A percentile compares a stretch with the other conserved stretches of the same genome.
phyloP scores from a whole-genome alignment of 2,329 filamentous ascomycete genomes.

The Mariannaea sp. region DNA sequence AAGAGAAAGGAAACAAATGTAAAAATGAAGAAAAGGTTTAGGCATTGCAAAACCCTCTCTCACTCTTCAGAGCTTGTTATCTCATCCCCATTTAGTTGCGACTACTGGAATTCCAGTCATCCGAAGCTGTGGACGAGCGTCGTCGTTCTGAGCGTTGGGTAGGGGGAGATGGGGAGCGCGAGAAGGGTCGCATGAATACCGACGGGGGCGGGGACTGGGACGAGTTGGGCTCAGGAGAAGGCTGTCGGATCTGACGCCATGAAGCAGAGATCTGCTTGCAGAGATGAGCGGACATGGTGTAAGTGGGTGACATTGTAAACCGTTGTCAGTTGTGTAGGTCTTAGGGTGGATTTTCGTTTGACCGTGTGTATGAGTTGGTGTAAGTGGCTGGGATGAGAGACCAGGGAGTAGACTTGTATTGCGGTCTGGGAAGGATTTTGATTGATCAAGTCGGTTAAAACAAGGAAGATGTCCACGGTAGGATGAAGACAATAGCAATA shows the following conservation, averaged over 20 bases:
- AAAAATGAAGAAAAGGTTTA: background rate
- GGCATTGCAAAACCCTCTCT: slow-evolving; percentile 4
- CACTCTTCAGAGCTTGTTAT: background rate
- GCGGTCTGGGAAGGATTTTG: background rate
- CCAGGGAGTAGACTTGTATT: background rate
- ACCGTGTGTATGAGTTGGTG: background rate
- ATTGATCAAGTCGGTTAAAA: background rate
- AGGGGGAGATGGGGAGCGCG: slow-evolving; percentile 36
- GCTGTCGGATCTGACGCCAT: slow-evolving; percentile 58
- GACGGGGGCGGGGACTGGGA: slow-evolving; percentile 36
- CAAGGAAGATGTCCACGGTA: background rate
- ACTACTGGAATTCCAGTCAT: slow-evolving; percentile 32
- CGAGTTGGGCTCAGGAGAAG: slow-evolving; percentile 42
- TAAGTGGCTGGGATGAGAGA: slow-evolving; percentile 1
- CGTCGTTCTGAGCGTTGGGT: slow-evolving; percentile 35
- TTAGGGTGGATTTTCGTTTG: background rate
- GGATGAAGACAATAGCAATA: background rate
- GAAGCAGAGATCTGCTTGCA: slow-evolving; percentile 64
- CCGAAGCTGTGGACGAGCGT: slow-evolving; percentile 34
- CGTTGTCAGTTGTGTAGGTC: background rate
- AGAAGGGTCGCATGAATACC: slow-evolving; percentile 33
- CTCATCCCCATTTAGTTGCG: slow-evolving; percentile 22
- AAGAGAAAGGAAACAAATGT: too few species aligned
- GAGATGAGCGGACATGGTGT: slow-evolving; percentile 65
- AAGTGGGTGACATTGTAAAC: slow-evolving; percentile 56